Percentiles rank a stretch among this genome's conserved stretches.
These are phyloP conservation scores for Furcasterigmium sp. DNA, from an alignment of 2,329 filamentous ascomycete species.

Conservation along the genomic window DNA sequence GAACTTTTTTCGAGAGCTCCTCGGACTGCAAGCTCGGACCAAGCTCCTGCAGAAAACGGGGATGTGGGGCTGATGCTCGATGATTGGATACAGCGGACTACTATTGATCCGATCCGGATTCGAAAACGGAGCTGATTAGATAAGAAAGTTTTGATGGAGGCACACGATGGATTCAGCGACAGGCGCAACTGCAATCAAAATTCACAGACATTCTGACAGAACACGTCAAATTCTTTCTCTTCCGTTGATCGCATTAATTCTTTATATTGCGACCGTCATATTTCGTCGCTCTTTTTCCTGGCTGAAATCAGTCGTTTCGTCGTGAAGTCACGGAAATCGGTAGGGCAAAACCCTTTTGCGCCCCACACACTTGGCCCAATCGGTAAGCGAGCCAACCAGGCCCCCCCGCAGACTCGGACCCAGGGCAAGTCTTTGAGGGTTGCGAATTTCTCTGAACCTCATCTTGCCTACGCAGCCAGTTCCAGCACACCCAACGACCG, in stretches of 20 bases:
- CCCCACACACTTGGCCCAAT: slow-evolving; percentile 17
- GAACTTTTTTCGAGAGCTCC: slow-evolving; percentile 10
- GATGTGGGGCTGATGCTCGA: neutral
- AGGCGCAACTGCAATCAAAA: no score
- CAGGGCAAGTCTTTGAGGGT: slow-evolving; percentile 32
- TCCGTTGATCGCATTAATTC: neutral
- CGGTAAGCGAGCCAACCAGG: slow-evolving; percentile 40
- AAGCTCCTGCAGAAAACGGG: slow-evolving; percentile 7
- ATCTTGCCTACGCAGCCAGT: slow-evolving; percentile 23
- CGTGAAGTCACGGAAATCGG: slow-evolving; percentile 1
- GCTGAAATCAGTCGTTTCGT: neutral
- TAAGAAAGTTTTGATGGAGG: neutral
- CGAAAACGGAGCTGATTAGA: neutral
- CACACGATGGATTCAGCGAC: no score
- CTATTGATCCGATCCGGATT: neutral
- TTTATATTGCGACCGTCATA: no score
- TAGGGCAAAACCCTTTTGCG: slow-evolving; percentile 34
- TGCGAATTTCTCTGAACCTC: slow-evolving; percentile 36
- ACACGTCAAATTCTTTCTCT: no score
- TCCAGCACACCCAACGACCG: slow-evolving; percentile 42
- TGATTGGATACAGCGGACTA: slow-evolving; percentile 8
- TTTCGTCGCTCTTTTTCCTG: neutral
- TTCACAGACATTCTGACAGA: no score
- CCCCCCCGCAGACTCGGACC: slow-evolving; percentile 14
- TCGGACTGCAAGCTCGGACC: slow-evolving; percentile 6